Conservation (phyloP, 805 yeast species). For the Huiozyma naganishii region DNA sequence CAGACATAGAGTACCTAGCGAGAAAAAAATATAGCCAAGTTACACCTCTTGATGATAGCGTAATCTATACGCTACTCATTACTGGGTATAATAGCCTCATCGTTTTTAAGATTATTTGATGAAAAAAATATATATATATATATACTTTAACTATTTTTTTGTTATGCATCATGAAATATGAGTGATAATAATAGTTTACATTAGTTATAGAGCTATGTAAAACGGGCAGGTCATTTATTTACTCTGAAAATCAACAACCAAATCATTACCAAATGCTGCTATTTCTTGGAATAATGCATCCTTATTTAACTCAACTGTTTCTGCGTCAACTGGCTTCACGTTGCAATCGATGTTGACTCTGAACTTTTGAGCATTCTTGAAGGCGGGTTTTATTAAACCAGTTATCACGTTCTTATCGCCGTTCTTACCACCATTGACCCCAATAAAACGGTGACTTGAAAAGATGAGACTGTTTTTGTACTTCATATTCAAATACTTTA, state of each 20-base stretch:
- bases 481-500: slow-evolving; percentile 47
- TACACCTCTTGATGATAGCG: no score
- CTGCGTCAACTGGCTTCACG: slow-evolving; percentile 47
- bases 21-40: no score
- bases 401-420: slow-evolving; percentile 55
- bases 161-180: no score
- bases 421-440: slow-evolving; percentile 42
- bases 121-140: no score
- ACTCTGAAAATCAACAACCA: slow-evolving; percentile 35
- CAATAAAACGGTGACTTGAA: slow-evolving; percentile 46
- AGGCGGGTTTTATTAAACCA: slow-evolving; percentile 70
- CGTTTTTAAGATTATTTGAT: no score
- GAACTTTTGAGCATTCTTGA: slow-evolving; percentile 52
- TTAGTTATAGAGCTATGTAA: not conserved
- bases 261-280: slow-evolving; percentile 54
- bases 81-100: no score
- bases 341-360: slow-evolving; percentile 72
- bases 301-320: slow-evolving; percentile 50
- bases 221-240: slow-evolving; percentile 7
- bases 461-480: slow-evolving; percentile 62
- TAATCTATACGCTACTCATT: no score
- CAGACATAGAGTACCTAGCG: slow-evolving; percentile 2
- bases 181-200: no score
- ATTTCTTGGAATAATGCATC: slow-evolving; percentile 70
- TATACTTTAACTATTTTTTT: no score